Conservation (phyloP, 306 rosid genomes). For the Oxytropis ochrocephala region DNA sequence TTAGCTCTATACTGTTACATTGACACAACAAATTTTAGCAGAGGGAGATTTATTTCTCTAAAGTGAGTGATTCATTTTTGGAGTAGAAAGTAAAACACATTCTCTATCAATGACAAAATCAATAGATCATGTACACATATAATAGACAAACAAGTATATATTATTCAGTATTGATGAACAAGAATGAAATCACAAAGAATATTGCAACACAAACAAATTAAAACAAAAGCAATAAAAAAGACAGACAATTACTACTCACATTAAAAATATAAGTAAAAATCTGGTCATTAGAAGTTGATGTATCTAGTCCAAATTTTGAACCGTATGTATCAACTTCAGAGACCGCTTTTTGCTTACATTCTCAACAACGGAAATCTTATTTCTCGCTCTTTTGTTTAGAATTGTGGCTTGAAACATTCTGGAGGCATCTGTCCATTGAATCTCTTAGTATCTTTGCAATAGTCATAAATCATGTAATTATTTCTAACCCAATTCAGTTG, state of each 20-base stretch:
- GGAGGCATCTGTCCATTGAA: slow-evolving; percentile 53
- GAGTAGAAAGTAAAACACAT: not conserved
- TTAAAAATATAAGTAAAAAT: too few relatives aligned
- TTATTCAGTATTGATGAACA: not conserved
- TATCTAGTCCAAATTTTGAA: too few relatives aligned
- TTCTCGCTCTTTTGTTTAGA: slow-evolving; percentile 23
- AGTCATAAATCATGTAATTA: slow-evolving; percentile 65
- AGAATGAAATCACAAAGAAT: slow-evolving; percentile 9
- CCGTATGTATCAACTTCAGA: too few relatives aligned
- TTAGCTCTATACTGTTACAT: slow-evolving; percentile 4
- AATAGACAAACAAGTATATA: not conserved
- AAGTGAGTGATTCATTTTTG: not conserved
- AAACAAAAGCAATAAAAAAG: not conserved
- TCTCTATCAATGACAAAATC: not conserved
- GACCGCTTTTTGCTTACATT: too few relatives aligned
- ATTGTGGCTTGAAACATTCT: slow-evolving; percentile 49
- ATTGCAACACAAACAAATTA: slow-evolving; percentile 12
- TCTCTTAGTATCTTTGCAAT: slow-evolving; percentile 58
- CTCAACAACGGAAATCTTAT: too few relatives aligned
- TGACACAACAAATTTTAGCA: not conserved
- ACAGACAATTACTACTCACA: too few relatives aligned
- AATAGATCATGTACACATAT: too few relatives aligned
- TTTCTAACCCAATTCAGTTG: slow-evolving; percentile 51
- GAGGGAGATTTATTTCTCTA: not conserved
- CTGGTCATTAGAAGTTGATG: too few relatives aligned